phyloP scores from a whole-genome alignment of 208 protist genomes.

The Phytomonas sp. region DNA sequence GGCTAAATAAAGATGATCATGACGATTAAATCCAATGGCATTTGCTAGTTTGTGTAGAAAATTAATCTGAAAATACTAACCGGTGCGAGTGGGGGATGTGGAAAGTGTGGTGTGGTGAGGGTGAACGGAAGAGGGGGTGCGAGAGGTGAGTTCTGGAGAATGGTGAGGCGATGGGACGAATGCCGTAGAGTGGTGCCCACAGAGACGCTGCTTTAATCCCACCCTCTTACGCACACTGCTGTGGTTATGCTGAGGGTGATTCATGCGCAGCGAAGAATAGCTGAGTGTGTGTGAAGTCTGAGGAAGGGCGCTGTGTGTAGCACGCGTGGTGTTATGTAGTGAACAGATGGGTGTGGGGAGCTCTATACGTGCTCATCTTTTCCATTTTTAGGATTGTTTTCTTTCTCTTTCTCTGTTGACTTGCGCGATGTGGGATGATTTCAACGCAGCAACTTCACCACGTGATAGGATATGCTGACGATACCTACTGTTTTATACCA shows the following conservation, averaged over 20 bases:
- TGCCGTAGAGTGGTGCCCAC: neutral
- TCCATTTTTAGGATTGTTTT: neutral
- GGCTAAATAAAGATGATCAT: too few species aligned
- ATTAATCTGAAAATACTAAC: neutral
- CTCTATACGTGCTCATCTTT: neutral
- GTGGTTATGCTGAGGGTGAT: conserved; percentile 23
- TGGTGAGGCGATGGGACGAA: neutral
- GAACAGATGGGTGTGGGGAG: neutral
- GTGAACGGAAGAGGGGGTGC: neutral
- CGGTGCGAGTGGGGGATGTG: neutral
- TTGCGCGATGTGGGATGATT: conserved; percentile 20
- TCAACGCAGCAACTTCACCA: conserved; percentile 25
- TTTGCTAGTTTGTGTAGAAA: too few species aligned
- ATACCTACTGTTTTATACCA: conserved; percentile 48
- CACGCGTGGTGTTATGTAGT: neutral
- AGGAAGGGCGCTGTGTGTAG: neutral
- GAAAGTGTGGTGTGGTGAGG: neutral
- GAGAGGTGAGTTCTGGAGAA: neutral
- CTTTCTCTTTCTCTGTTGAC: conserved; percentile 15
- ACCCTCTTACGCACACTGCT: conserved; percentile 1
- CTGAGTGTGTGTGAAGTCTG: neutral
- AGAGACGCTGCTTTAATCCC: conserved; percentile 33
- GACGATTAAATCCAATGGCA: too few species aligned
- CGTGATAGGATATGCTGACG: conserved; percentile 37
- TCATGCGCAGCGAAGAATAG: conserved; percentile 47